These are phyloP conservation scores for Suillus clintonianus DNA, from an alignment of 768 basidiomycete species.

Conservation along the genomic window DNA sequence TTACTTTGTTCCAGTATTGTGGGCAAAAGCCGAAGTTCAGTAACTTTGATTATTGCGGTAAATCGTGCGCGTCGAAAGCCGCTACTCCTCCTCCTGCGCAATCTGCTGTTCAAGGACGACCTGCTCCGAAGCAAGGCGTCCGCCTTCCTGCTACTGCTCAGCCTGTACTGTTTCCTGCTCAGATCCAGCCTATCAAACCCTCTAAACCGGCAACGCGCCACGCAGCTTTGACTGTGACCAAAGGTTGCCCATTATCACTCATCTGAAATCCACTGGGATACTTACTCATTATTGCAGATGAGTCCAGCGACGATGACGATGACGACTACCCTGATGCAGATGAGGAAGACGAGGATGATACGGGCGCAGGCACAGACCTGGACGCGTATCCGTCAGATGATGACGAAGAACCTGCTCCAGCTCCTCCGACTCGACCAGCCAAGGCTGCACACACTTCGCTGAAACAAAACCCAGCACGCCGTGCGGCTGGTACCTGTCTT, in stretches of 20 bases:
- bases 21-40: slow-evolving; percentile 64
- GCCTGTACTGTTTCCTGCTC: neutral
- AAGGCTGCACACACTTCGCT: slow-evolving; percentile 8
- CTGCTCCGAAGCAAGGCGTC: slow-evolving; percentile 18
- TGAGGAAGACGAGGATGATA: slow-evolving; percentile 24
- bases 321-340: slow-evolving; percentile 22
- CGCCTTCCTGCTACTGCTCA: slow-evolving; percentile 9
- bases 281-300: slow-evolving; percentile 18
- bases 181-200: slow-evolving; percentile 11
- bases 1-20: slow-evolving; percentile 37
- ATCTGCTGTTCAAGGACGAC: slow-evolving; percentile 11
- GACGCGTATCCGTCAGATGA: slow-evolving; percentile 35
- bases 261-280: slow-evolving; percentile 6
- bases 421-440: slow-evolving; percentile 11
- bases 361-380: slow-evolving; percentile 25
- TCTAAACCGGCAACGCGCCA: slow-evolving; percentile 14
- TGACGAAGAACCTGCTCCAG: slow-evolving; percentile 20
- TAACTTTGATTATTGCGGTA: slow-evolving; percentile 63
- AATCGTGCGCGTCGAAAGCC: slow-evolving; percentile 60
- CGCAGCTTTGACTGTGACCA: slow-evolving; percentile 11
- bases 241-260: slow-evolving; percentile 21
- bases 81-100: slow-evolving; percentile 24
- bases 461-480: slow-evolving; percentile 12
- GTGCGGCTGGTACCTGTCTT: slow-evolving; percentile 44
- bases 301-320: slow-evolving; percentile 17